These are phyloP conservation scores for Fusarium floridanum DNA, from an alignment of 2,329 filamentous ascomycete genomes.

Conservation along the genomic window DNA sequence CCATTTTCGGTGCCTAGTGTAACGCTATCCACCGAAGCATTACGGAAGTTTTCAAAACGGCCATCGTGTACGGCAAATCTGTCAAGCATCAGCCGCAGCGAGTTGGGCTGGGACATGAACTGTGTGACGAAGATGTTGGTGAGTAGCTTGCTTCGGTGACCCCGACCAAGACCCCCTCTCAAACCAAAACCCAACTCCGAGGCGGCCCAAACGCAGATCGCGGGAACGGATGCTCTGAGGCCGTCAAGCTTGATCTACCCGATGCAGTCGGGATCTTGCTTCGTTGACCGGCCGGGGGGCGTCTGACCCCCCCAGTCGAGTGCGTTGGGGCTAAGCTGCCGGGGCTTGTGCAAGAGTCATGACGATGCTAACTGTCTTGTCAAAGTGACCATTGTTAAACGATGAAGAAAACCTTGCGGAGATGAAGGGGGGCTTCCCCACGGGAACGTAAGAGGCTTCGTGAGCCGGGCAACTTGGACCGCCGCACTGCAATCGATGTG, in stretches of 20 bases:
- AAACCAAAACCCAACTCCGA: constrained; percentile 15
- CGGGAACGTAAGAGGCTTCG: constrained; percentile 38
- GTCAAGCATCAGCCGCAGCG: constrained; percentile 99
- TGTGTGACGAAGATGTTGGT: constrained; percentile 98
- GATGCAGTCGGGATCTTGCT: constrained; percentile 41
- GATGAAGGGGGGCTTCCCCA: constrained; percentile 38
- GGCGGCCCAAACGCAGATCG: constrained; percentile 23
- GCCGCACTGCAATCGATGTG: constrained; percentile 39
- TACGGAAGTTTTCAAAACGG: constrained; percentile 93
- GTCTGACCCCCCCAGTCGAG: constrained; percentile 24
- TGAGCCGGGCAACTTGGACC: constrained; percentile 35
- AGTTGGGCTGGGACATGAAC: constrained; percentile 89
- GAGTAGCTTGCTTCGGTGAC: constrained; percentile 55
- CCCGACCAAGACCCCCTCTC: constrained; percentile 17
- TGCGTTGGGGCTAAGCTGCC: constrained; percentile 23
- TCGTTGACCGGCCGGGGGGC: constrained; percentile 29
- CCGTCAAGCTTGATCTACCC: constrained; percentile 36
- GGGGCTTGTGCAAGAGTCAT: constrained; percentile 26
- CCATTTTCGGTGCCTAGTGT: constrained; percentile 73
- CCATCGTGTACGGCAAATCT: constrained; percentile 96
- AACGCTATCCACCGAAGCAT: constrained; percentile 98
- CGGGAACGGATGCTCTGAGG: constrained; percentile 23
- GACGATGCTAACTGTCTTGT: constrained; percentile 44
- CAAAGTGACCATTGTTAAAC: constrained; percentile 72
- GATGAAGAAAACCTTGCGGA: constrained; percentile 65